These are phyloP conservation scores for Geotrichum restrictum DNA, from an alignment of 1,139 yeast species.

Conservation along the genomic window DNA sequence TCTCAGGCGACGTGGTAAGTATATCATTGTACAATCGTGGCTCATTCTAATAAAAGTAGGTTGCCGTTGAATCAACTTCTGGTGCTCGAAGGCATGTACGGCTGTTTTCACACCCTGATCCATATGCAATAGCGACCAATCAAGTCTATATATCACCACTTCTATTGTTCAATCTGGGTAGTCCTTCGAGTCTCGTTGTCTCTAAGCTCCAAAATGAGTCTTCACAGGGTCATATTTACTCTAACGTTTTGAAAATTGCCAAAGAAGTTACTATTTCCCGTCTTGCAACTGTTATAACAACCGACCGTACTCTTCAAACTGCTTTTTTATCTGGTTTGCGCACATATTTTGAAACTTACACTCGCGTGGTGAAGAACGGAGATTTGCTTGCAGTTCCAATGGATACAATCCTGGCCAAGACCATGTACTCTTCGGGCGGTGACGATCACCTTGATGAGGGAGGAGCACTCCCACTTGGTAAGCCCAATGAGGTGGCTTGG, in stretches of 20 bases:
- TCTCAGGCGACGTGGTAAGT: constrained; percentile 64
- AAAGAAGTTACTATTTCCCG: constrained; percentile 58
- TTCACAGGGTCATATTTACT: constrained; percentile 12
- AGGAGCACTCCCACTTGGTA: constrained; percentile 49
- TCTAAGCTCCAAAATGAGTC: constrained; percentile 23
- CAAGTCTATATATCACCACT: constrained; percentile 61
- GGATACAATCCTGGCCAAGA: constrained; percentile 64
- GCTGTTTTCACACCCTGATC: constrained; percentile 61
- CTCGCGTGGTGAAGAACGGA: constrained; percentile 56
- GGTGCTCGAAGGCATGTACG: constrained; percentile 41
- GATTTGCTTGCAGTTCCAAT: constrained; percentile 76
- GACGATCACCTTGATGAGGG: constrained; percentile 29
- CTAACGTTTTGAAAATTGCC: constrained; percentile 40
- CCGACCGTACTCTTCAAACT: constrained; percentile 63
- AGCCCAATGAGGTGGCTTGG: constrained; percentile 81
- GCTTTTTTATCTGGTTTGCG: constrained; percentile 62
- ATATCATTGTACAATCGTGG: constrained; percentile 27
- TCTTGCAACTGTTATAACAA: constrained; percentile 65
- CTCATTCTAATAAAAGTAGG: constrained; percentile 8
- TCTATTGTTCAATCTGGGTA: constrained; percentile 50
- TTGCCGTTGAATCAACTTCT: constrained; percentile 18
- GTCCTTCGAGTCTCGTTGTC: constrained; percentile 39
- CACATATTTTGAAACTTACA: constrained; percentile 53
- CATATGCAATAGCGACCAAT: constrained; percentile 46
- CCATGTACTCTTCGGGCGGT: constrained; percentile 46